A percentile compares a stretch with the other conserved stretches of the same genome.
phyloP scores from a whole-genome alignment of 2,329 filamentous ascomycete genomes.

The Aciculosporium take region DNA sequence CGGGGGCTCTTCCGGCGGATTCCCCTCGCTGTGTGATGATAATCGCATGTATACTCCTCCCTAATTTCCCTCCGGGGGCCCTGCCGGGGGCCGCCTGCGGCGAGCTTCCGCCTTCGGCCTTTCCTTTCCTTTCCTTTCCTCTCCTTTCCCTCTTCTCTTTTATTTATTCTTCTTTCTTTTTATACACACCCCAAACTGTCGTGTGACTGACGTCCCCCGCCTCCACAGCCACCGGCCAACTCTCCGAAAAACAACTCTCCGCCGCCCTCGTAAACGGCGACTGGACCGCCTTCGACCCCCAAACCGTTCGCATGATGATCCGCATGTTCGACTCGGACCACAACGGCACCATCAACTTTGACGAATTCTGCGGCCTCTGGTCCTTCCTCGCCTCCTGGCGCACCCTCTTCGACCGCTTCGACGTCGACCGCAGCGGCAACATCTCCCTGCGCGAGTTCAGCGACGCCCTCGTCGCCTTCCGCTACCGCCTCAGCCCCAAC shows the following conservation, averaged over 20 bases:
- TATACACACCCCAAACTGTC: background rate
- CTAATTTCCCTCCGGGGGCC: no score
- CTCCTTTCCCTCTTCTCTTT: no score
- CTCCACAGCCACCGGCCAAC: constrained; percentile 62
- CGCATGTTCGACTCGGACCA: constrained; percentile 96
- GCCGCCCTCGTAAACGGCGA: constrained; percentile 92
- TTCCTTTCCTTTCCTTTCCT: no score
- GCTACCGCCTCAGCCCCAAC: constrained; percentile 71
- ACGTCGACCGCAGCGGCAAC: constrained; percentile 71
- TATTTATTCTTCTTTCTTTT: no score
- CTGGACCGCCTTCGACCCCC: constrained; percentile 82
- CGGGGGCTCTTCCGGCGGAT: no score
- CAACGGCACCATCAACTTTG: constrained; percentile 77
- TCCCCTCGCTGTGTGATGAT: no score
- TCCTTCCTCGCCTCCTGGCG: constrained; percentile 91
- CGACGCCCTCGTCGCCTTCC: constrained; percentile 82
- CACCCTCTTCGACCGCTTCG: constrained; percentile 87
- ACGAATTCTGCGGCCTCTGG: constrained; percentile 95
- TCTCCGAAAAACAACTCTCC: constrained; percentile 76
- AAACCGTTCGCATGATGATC: constrained; percentile 98
- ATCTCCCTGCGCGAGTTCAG: constrained; percentile 79
- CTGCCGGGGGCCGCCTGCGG: no score
- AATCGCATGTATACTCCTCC: no score
- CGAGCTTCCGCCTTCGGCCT: no score
- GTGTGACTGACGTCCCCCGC: constrained; percentile 6